Evolutionary conservation across 2,329 filamentous ascomycete species (phyloP), one percentile per base, ranked within the genome.

Genomic region (Aspergillus pseudonomiae): DNA sequence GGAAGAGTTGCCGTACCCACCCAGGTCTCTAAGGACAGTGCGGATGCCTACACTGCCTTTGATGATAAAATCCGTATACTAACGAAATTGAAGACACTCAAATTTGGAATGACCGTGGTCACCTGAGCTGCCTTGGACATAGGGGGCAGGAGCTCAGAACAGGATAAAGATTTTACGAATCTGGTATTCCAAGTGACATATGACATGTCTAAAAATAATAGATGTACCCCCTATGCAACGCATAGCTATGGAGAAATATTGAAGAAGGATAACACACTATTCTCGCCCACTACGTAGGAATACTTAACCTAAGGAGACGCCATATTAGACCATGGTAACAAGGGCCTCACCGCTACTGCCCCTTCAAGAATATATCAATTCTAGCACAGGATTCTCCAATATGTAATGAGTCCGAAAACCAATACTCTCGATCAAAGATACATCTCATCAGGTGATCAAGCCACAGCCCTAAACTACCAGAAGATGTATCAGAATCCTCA

Each of bases 281-380:
- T 41, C 16, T n/a, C 4, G 7, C 6, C n/a, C 19, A 41, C 3
- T n/a, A 19, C 0, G 2, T 4, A 41, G 39, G n/a, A n/a, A n/a
- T 14, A 2, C 1, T 2, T 16, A 4, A 19, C 3, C n/a, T 4
- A 0, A 3, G 34, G 16, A 16, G 5, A 19, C 16, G 3, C 6
- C 3, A 4, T 1, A n/a, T 4, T 41, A n/a, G 16, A n/a, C 16
- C 16, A 0, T n/a, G 16, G 39, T 0, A 41, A n/a, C 6, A 19
- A 41, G 3, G 39, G 16, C 6, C 36, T 19, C 16, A 41, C 39
- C n/a, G 6, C 6, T 19, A 41, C 6, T 28, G 26, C 26, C n/a
- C 6, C 9, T 41, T 14, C 6, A 41, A 6, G 39, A 41, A 41
- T 6, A 9, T 41, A 5, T 19, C 19, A 16, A 4, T 32, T 36